Evolutionary conservation across 2,329 filamentous ascomycete species (phyloP).

Genomic region (Gnomoniopsis smithogilvyi): DNA sequence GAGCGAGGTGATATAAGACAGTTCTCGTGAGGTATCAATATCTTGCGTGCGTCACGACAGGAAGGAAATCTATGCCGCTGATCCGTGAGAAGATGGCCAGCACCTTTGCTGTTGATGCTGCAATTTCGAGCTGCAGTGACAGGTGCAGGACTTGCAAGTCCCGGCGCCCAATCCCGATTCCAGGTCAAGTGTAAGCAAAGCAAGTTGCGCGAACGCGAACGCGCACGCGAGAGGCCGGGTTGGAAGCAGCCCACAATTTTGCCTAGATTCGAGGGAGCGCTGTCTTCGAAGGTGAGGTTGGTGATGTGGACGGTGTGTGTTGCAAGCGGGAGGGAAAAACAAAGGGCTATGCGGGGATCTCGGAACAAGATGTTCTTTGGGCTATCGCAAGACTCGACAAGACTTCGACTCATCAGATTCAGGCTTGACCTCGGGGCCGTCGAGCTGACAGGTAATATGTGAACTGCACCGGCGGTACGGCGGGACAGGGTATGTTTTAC

Average conservation of each 20-base stretch:
- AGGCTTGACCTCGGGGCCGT: not conserved
- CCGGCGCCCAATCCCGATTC: not conserved
- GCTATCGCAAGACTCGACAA: not conserved
- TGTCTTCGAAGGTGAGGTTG: not conserved
- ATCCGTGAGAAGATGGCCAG: slow-evolving; percentile 8
- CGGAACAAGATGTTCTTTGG: not conserved
- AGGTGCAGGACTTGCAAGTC: not conserved
- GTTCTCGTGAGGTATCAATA: slow-evolving; percentile 3
- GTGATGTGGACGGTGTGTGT: not conserved
- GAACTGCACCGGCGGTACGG: not conserved
- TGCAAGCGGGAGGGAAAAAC: not conserved
- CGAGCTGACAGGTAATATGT: slow-evolving; percentile 3
- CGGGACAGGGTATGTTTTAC: not conserved
- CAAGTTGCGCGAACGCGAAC: not conserved
- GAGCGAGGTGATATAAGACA: slow-evolving; percentile 8
- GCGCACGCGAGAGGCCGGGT: slow-evolving; percentile 1
- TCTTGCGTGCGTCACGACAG: slow-evolving; percentile 7
- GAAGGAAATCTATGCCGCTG: not conserved
- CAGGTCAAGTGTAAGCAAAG: not conserved
- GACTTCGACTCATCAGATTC: not conserved
- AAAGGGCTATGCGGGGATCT: not conserved
- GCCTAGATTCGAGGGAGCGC: not conserved
- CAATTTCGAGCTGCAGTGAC: slow-evolving; percentile 11
- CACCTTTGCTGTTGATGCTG: slow-evolving; percentile 8
- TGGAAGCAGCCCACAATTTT: not conserved